These are phyloP conservation scores for Candolleomyces eurysporus DNA, from an alignment of 768 basidiomycete genomes.

Conservation along the genomic window DNA sequence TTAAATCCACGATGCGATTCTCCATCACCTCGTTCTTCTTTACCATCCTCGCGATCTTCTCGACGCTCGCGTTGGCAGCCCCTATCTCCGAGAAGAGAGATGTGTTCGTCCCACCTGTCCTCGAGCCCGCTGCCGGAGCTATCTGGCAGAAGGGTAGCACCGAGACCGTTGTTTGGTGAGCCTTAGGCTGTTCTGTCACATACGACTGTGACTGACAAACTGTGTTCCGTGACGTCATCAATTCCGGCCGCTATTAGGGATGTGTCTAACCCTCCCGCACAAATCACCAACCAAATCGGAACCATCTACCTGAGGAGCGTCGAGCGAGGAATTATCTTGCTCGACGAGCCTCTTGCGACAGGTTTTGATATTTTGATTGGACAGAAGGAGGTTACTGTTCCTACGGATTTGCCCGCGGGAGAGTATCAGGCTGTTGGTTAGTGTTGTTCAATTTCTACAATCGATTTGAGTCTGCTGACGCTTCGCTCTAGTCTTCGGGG, in stretches of 20 bases:
- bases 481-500: conserved; percentile 25
- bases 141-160: conserved; percentile 40
- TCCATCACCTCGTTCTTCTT: conserved; percentile 9
- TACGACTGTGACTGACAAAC: too few species aligned
- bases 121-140: conserved; percentile 30
- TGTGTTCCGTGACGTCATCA: neutral
- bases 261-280: conserved; percentile 33
- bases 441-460: conserved; percentile 53
- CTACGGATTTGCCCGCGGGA: conserved; percentile 27
- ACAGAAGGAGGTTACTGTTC: conserved; percentile 30
- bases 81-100: conserved; percentile 34
- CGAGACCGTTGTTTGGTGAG: conserved; percentile 46
- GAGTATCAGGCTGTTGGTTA: conserved; percentile 40
- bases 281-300: conserved; percentile 50
- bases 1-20: neutral
- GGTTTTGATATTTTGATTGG: conserved; percentile 39
- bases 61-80: conserved; percentile 16
- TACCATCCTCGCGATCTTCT: conserved; percentile 12
- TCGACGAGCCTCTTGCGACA: conserved; percentile 16
- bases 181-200: neutral
- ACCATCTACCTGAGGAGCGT: conserved; percentile 39
- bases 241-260: conserved; percentile 28
- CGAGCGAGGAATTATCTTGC: conserved; percentile 22
- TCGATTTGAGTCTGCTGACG: conserved; percentile 12
- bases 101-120: conserved; percentile 46